A percentile compares a stretch with the other conserved stretches of the same genome.
These are phyloP conservation scores for Cardiospermum halicacabum DNA, from an alignment of 345 rosid species.

Conservation along the genomic window DNA sequence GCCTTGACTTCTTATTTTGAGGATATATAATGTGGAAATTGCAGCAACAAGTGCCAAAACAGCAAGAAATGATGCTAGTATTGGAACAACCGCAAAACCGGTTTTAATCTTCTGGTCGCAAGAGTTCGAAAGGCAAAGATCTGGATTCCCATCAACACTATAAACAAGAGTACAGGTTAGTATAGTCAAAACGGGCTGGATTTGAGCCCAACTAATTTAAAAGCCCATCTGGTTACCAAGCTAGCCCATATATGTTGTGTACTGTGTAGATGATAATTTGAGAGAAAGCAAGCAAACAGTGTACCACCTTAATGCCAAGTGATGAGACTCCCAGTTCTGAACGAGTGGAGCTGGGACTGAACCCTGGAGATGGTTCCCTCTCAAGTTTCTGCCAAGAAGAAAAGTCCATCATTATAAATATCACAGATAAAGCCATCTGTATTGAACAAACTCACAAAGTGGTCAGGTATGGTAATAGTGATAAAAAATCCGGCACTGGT, in stretches of 20 bases:
- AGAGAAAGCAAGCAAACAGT: no score
- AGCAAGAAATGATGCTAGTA: no score
- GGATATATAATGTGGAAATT: no score
- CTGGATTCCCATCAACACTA: conserved; percentile 8
- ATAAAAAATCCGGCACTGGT: conserved; percentile 34
- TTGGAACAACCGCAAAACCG: no score
- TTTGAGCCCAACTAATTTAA: no score
- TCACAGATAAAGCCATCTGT: no score
- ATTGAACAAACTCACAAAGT: conserved; percentile 31
- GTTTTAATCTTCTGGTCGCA: not conserved
- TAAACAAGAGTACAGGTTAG: not conserved
- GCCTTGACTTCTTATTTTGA: no score
- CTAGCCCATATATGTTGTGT: no score
- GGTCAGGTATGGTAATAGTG: conserved; percentile 26
- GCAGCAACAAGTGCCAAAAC: no score
- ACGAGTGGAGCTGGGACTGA: conserved; percentile 29
- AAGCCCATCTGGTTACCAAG: no score
- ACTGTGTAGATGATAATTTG: no score
- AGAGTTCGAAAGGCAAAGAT: not conserved
- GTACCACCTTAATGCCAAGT: conserved; percentile 24
- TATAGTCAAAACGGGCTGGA: no score
- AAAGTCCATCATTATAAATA: not conserved
- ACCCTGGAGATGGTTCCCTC: conserved; percentile 40
- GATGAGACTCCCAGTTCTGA: conserved; percentile 22
- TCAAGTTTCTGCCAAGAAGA: conserved; percentile 32